Base-by-base conservation (phyloP, 1,284 basidiomycete species). In the Malassezia sp. region DNA sequence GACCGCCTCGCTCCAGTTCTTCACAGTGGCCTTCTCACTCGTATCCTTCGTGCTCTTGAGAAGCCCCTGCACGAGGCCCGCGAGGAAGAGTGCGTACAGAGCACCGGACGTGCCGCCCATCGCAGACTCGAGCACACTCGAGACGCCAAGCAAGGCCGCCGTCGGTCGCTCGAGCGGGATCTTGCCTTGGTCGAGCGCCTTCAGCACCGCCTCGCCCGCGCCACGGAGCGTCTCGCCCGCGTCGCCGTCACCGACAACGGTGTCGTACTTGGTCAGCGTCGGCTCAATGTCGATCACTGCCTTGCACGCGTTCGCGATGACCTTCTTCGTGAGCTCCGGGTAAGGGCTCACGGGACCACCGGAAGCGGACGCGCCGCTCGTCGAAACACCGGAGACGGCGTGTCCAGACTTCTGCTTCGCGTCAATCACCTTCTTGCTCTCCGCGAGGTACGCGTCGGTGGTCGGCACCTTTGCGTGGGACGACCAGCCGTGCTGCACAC, bases 81-180 rank as follows among this genome's bases (percentile, higher is more conserved):
- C 75, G 49, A 80, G 74, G 68, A 76, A 79, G 40, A 79, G 75
- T 1, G 74, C 74, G 32, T 78, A 76, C 38, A 79, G 75, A 11
- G 71, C 71, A 29, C 71, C 71, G 23, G 66, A 66, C 2, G 71
- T 73, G 22, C 71, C 71, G 22, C 71, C 71, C 71, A 72, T 73
- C 34, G 55, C 63, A 17, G 56, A 56, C 55, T 73, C 70, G 33
- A 69, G 54, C 40, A 63, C 60, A 36, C 57, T 55, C 28, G 60
- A 53, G n/a, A 68, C 50, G 30, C 60, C 59, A 21, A 67, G 54
- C 26, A 63, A 48, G 8, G 65, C 66, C 18, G 61, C 59, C 11
- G 63, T 63, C 2, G 64, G 49, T 28, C 56, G 58, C 47, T 65
- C 61, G 14, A 62, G 23, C 10, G 59, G 57, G 18, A 67, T 60